phyloP scores from a whole-genome alignment of 176 grass and related monocot genomes.

The Ampelocalamus luodianensis region DNA sequence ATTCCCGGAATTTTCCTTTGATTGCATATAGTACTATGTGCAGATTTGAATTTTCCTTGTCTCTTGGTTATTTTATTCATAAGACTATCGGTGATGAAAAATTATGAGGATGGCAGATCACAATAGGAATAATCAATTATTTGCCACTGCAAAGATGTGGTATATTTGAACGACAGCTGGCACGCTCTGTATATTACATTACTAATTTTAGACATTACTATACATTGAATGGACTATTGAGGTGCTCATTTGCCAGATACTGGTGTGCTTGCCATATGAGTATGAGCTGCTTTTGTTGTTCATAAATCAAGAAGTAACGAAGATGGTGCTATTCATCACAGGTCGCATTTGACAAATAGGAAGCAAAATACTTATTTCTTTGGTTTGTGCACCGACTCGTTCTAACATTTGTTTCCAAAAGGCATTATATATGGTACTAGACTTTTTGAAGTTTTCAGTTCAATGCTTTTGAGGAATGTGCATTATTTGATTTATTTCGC shows the following conservation, averaged over 20 bases:
- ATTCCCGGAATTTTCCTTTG: background rate
- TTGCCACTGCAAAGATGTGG: no score
- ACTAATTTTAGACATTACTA: background rate
- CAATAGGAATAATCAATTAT: no score
- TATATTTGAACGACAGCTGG: background rate
- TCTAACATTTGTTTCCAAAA: background rate
- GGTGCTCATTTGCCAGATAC: background rate
- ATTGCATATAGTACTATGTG: background rate
- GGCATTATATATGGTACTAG: background rate
- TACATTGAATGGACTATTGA: background rate
- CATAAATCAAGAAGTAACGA: background rate
- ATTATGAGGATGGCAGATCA: background rate
- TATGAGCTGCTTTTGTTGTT: background rate
- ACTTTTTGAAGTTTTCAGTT: background rate
- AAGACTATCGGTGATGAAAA: background rate
- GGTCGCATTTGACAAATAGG: background rate
- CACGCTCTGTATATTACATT: background rate
- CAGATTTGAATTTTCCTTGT: background rate
- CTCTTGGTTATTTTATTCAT: background rate
- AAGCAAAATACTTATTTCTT: background rate
- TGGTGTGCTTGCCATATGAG: background rate
- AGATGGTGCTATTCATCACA: background rate
- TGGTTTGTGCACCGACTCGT: background rate
- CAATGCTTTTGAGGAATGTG: conserved; percentile 6
- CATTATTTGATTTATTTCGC: background rate